phyloP scores from a whole-genome alignment of 805 yeast species.

The Candida xiaguanensis region DNA sequence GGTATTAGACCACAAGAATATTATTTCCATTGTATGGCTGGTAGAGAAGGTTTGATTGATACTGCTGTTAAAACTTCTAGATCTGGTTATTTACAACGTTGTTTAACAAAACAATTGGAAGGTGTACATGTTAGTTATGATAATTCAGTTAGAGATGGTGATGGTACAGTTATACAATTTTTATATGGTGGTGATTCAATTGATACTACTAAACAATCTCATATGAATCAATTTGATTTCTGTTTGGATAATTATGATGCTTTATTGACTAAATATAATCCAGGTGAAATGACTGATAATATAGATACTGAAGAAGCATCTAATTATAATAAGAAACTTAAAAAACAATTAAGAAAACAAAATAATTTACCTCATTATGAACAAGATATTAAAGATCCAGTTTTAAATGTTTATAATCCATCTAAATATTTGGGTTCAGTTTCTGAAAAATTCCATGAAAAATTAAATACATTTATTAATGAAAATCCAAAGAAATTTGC shows the following conservation, averaged over 20 bases:
- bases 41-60: slow-evolving; percentile 99
- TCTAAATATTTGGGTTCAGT: slow-evolving; percentile 89
- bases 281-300: slow-evolving; percentile 64
- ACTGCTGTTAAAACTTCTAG: slow-evolving; percentile 98
- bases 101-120: slow-evolving; percentile 95
- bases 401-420: slow-evolving; percentile 80
- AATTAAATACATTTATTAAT: slow-evolving; percentile 67
- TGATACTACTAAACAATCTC: slow-evolving; percentile 92
- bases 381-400: slow-evolving; percentile 75
- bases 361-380: slow-evolving; percentile 58
- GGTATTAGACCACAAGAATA: slow-evolving; percentile 98
- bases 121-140: slow-evolving; percentile 95
- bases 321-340: slow-evolving; percentile 75
- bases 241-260: slow-evolving; percentile 90
- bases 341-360: slow-evolving; percentile 68
- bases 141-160: slow-evolving; percentile 92
- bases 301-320: slow-evolving; percentile 83
- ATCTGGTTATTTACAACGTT: slow-evolving; percentile 97
- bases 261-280: slow-evolving; percentile 79
- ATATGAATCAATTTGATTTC: slow-evolving; percentile 89
- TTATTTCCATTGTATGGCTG: slow-evolving; percentile 99
- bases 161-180: slow-evolving; percentile 91
- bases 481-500: slow-evolving; percentile 54
- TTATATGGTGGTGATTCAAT: slow-evolving; percentile 96
- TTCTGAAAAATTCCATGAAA: slow-evolving; percentile 81